phyloP scores from a whole-genome alignment of 768 basidiomycete genomes.

The Boletus rufocinnamomeus region DNA sequence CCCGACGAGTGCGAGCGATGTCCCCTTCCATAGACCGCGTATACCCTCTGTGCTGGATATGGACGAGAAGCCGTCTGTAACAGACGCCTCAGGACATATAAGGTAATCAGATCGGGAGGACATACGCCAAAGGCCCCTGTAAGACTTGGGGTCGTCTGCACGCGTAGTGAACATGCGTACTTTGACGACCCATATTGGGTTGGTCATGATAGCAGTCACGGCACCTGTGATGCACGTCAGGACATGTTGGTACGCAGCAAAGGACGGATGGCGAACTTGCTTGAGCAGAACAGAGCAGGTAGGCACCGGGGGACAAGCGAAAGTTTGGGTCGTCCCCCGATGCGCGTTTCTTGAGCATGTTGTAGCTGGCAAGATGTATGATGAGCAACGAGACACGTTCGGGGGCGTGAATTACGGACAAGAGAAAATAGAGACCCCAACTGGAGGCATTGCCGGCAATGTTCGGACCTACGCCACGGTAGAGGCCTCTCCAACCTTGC shows the following conservation, averaged over 20 bases:
- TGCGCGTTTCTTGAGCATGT: constrained; percentile 86
- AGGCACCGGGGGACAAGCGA: constrained; percentile 72
- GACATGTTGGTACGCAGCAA: constrained; percentile 7
- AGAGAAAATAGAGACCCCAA: constrained; percentile 98
- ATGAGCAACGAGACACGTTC: constrained; percentile 10
- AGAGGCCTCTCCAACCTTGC: constrained; percentile 84
- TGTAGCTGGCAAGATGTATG: constrained; percentile 60
- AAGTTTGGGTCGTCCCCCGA: constrained; percentile 64
- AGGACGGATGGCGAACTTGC: constrained; percentile 73
- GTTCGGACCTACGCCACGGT: constrained; percentile 88
- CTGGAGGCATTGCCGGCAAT: constrained; percentile 93
- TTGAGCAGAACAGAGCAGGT: constrained; percentile 90
- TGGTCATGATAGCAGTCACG: constrained; percentile 90
- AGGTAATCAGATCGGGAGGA: not conserved
- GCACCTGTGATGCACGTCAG: constrained; percentile 60
- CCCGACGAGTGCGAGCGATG: constrained; percentile 84
- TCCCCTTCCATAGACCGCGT: constrained; percentile 83
- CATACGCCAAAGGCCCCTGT: constrained; percentile 76
- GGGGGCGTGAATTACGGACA: constrained; percentile 51
- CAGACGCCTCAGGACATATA: not conserved
- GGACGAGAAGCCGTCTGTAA: constrained; percentile 66
- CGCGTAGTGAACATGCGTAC: constrained; percentile 93
- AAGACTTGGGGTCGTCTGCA: constrained; percentile 65
- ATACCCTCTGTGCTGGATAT: constrained; percentile 77
- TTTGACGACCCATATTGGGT: constrained; percentile 97